phyloP scores from a whole-genome alignment of 176 grass and related monocot genomes.

The Poa pratensis region DNA sequence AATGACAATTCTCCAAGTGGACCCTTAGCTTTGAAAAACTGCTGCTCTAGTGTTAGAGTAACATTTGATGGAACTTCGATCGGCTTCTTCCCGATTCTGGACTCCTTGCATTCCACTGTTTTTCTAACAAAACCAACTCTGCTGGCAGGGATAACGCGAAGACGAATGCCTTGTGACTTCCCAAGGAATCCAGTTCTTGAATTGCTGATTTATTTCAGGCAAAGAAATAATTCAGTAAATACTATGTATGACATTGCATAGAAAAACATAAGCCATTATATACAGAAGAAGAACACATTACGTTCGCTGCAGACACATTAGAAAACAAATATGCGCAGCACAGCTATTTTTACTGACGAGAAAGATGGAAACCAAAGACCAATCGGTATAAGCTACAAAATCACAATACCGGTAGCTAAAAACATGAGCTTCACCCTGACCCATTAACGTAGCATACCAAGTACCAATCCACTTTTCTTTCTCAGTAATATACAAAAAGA shows the following conservation, averaged over 20 bases:
- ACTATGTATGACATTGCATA: background rate
- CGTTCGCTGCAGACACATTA: background rate
- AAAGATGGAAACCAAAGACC: constrained; percentile 16
- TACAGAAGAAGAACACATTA: background rate
- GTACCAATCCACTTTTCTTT: background rate
- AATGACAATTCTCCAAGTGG: constrained; percentile 83
- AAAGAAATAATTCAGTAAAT: background rate
- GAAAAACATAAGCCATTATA: background rate
- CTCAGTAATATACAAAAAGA: background rate
- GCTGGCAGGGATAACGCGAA: constrained; percentile 44
- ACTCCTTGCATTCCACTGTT: constrained; percentile 92
- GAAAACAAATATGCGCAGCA: background rate
- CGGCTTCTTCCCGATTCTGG: constrained; percentile 89
- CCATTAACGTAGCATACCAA: background rate
- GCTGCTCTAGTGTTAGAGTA: constrained; percentile 71
- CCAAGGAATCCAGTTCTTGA: constrained; percentile 67
- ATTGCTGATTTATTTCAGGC: constrained; percentile 61
- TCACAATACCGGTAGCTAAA: background rate
- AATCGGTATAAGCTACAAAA: constrained; percentile 16
- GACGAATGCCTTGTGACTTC: constrained; percentile 48
- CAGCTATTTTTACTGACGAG: background rate
- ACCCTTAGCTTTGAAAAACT: constrained; percentile 88
- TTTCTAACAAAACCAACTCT: constrained; percentile 61
- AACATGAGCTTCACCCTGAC: background rate
- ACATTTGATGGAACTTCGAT: constrained; percentile 87